These are phyloP conservation scores for Vanderwaltozyma verrucispora DNA, from an alignment of 805 yeast genomes.

Conservation along the genomic window DNA sequence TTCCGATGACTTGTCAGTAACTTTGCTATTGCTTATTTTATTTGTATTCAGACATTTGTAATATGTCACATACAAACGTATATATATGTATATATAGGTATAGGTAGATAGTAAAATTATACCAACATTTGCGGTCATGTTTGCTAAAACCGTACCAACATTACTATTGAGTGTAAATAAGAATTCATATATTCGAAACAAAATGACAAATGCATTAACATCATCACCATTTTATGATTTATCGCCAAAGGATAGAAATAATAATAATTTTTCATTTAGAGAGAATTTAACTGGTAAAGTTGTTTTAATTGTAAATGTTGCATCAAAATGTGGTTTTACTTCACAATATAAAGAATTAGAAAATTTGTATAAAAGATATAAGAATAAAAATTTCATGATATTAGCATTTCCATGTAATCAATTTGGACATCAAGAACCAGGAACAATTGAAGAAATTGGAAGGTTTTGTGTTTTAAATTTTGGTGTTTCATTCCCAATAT, in stretches of 20 bases:
- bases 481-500: conserved; percentile 85
- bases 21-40: too few species aligned
- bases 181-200: too few species aligned
- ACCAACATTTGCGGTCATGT: too few species aligned
- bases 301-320: conserved; percentile 77
- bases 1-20: too few species aligned
- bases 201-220: too few species aligned
- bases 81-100: too few species aligned
- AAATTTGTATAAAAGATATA: conserved; percentile 52
- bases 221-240: conserved; percentile 46
- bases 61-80: too few species aligned
- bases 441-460: conserved; percentile 55
- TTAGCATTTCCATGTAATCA: conserved; percentile 90
- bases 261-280: conserved; percentile 46
- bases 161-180: too few species aligned
- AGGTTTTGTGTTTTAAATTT: conserved; percentile 67
- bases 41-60: too few species aligned
- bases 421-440: conserved; percentile 73
- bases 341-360: conserved; percentile 71
- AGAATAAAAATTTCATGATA: conserved; percentile 51
- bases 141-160: too few species aligned
- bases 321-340: conserved; percentile 74
- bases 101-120: too few species aligned
- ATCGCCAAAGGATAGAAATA: conserved; percentile 38
- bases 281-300: conserved; percentile 60